Evolutionary conservation across 805 yeast genomes (phyloP).

Genomic region (Metschnikowia peoriensis): DNA sequence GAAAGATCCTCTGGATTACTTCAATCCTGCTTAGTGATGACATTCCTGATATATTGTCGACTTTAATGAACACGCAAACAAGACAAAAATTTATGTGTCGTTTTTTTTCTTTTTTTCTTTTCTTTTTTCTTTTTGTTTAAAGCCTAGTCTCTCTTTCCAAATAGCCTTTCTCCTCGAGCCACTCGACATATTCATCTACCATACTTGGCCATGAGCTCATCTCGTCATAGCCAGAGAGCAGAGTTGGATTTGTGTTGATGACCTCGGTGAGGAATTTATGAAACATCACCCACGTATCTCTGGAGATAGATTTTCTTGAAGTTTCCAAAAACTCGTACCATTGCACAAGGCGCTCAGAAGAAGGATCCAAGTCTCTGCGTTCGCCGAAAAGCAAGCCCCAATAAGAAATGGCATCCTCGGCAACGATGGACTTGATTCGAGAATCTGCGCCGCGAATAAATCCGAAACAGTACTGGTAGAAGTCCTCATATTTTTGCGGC

Average conservation of each 20-base stretch:
- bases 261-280: slow-evolving; percentile 58
- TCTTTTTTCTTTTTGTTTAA: too few relatives aligned
- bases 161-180: slow-evolving; percentile 33
- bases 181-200: slow-evolving; percentile 79
- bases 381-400: slow-evolving; percentile 65
- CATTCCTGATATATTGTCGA: too few relatives aligned
- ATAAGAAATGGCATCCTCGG: slow-evolving; percentile 66
- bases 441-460: slow-evolving; percentile 58
- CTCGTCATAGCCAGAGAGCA: slow-evolving; percentile 63
- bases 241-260: slow-evolving; percentile 44
- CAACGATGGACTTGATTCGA: slow-evolving; percentile 48
- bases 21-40: too few relatives aligned
- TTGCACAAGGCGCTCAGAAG: slow-evolving; percentile 35
- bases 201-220: slow-evolving; percentile 90
- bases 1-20: too few relatives aligned
- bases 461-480: slow-evolving; percentile 71
- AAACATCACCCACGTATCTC: slow-evolving; percentile 86
- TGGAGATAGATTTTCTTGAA: slow-evolving; percentile 51
- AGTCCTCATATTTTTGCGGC: slow-evolving; percentile 44
- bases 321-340: slow-evolving; percentile 61
- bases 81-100: too few relatives aligned
- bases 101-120: background rate
- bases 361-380: background rate
- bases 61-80: too few relatives aligned
- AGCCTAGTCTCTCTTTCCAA: background rate